Percentiles rank a stretch among this genome's conserved stretches.
Evolutionary conservation across 768 basidiomycete species (phyloP).

Genomic region (Candolleomyces aberdarensis): DNA sequence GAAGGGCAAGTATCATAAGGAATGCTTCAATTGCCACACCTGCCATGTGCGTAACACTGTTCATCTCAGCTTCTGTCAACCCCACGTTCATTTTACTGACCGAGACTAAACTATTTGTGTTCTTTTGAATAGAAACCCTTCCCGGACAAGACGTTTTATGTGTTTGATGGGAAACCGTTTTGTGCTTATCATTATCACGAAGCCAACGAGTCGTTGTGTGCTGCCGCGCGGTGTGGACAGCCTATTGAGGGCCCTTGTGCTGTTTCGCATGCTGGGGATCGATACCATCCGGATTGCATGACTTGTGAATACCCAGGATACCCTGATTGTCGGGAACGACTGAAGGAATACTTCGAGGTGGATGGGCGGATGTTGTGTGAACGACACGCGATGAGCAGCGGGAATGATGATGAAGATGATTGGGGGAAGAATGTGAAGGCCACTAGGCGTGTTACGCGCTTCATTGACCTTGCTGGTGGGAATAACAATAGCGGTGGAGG

Average conservation of each 20-base stretch:
- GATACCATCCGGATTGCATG: constrained; percentile 89
- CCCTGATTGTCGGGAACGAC: constrained; percentile 47
- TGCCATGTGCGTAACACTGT: constrained; percentile 61
- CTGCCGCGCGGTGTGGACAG: constrained; percentile 71
- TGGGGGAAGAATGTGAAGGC: constrained; percentile 47
- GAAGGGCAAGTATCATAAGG: constrained; percentile 92
- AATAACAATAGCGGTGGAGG: constrained; percentile 15
- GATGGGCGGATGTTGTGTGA: constrained; percentile 87
- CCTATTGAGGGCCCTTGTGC: constrained; percentile 95
- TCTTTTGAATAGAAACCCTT: constrained; percentile 47
- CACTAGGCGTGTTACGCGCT: constrained; percentile 75
- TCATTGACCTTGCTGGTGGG: constrained; percentile 63
- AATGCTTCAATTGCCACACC: constrained; percentile 84
- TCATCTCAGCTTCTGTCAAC: background rate
- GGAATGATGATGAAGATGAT: constrained; percentile 24
- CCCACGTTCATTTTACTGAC: constrained; percentile 5
- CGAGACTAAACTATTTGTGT: constrained; percentile 1
- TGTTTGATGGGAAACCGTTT: constrained; percentile 84
- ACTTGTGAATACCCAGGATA: constrained; percentile 67
- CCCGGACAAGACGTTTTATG: constrained; percentile 90
- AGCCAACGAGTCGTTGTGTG: constrained; percentile 85
- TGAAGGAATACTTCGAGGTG: constrained; percentile 88
- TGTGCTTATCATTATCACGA: constrained; percentile 95
- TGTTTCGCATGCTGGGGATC: constrained; percentile 73
- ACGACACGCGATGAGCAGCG: constrained; percentile 52